Evolutionary conservation across 2,329 filamentous ascomycete species (phyloP).

Genomic region (Phaeosphaeria sp.): DNA sequence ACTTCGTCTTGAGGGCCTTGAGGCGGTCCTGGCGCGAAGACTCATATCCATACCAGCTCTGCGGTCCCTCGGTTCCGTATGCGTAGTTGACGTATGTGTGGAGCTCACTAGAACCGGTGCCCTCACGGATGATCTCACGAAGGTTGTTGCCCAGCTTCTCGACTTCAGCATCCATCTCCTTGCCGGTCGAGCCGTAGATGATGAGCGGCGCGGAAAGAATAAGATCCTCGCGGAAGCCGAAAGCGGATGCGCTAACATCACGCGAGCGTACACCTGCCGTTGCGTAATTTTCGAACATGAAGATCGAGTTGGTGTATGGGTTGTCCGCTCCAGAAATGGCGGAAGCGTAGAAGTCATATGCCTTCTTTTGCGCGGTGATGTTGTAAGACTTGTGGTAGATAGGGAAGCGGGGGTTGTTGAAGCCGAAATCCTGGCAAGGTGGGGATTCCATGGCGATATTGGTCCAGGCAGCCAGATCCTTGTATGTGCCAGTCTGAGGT

Average conservation of each 20-base stretch:
- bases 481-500: constrained; percentile 25
- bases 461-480: constrained; percentile 30
- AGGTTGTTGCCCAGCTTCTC: constrained; percentile 22
- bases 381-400: constrained; percentile 42
- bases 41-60: constrained; percentile 43
- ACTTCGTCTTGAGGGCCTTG: constrained; percentile 39
- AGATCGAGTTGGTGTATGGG: constrained; percentile 49
- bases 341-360: constrained; percentile 49
- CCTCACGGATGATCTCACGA: constrained; percentile 25
- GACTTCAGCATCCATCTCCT: constrained; percentile 15
- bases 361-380: constrained; percentile 42
- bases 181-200: constrained; percentile 21
- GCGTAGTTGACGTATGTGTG: constrained; percentile 47
- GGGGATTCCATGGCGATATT: constrained; percentile 29
- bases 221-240: constrained; percentile 52
- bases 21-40: constrained; percentile 40
- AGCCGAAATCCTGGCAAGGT: constrained; percentile 35
- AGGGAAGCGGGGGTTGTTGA: constrained; percentile 33
- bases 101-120: constrained; percentile 25
- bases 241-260: constrained; percentile 50
- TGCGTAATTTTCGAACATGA: constrained; percentile 66
- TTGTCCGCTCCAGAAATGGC: constrained; percentile 35
- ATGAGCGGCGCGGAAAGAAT: constrained; percentile 29
- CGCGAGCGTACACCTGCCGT: constrained; percentile 53
- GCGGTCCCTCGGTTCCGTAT: constrained; percentile 35